Base-by-base conservation (phyloP, 169 alveolate species). In the Cryptosporidium canis region DNA sequence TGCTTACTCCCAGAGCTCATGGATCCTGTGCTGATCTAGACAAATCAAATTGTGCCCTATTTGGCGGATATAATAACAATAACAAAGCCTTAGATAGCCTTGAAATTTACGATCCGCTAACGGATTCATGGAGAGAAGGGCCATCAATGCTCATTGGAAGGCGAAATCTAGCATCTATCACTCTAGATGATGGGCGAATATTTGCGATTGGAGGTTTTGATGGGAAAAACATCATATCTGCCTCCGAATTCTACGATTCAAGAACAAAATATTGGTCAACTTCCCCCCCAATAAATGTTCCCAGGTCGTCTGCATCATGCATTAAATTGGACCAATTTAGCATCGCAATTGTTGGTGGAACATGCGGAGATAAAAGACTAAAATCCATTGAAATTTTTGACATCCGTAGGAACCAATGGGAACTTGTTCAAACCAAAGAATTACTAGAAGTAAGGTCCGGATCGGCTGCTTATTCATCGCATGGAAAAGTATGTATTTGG, bases 251-350 rank as follows among this genome's bases (percentile, higher is more conserved):
- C 58, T 77, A 77, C 44, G 87, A 77, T 61, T 45, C 63, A 3
- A 77, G 87, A 77, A 56, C 63, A 41, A 77, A 61, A 37, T 61
- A 58, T 77, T 77, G 87, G 87, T 55, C 47, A 18, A 27, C 47
- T 16, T 56, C 51, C 8, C 77, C 87, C 12, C 37, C 9, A 16
- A 7, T 77, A 56, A 77, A 77, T 29, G 29, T 41, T 18, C 77
- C 87, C 14, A 77, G 87, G 35, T 77, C 87, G 16, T 77, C 87
- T 35, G 68, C 87, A 55, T 77, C 77, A 1, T 77, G 87, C 27
- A 77, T 77, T 16, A 77, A 58, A 37, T 43, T 77, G 0, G 87
- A 77, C 24, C 77, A 56, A 58, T 41, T 55, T 63, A 39, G 77
- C 12, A 37, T 77, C 56, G 72, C 64, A 41, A 56, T 77, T 33